phyloP scores from a whole-genome alignment of 2,329 filamentous ascomycete species.

The Clarireedia homoeocarpa region DNA sequence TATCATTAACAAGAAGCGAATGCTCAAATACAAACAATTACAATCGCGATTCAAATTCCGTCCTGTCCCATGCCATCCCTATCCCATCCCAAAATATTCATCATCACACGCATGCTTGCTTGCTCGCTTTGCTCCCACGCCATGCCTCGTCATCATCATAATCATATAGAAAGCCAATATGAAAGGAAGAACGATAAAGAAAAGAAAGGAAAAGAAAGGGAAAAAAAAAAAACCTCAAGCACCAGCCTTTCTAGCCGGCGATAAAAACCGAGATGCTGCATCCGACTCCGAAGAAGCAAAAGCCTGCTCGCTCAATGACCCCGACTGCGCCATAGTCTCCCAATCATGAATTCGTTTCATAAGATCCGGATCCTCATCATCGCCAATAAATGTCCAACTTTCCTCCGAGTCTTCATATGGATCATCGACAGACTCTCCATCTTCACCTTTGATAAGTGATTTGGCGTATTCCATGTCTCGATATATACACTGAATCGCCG shows the following conservation, averaged over 20 bases:
- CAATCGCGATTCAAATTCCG: too few relatives aligned
- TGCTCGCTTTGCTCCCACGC: background rate
- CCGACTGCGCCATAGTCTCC: slow-evolving; percentile 25
- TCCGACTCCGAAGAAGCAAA: slow-evolving; percentile 12
- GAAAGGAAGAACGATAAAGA: too few relatives aligned
- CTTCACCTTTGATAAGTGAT: slow-evolving; percentile 65
- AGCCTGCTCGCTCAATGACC: slow-evolving; percentile 8
- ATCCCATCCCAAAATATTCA: background rate
- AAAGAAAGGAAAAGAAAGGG: too few relatives aligned
- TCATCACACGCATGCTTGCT: background rate
- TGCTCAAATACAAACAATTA: background rate
- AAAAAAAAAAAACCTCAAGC: background rate
- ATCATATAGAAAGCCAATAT: too few relatives aligned
- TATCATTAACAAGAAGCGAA: too few relatives aligned
- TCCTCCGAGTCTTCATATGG: slow-evolving; percentile 60
- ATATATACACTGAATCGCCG: slow-evolving; percentile 86
- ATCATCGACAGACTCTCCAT: slow-evolving; percentile 44
- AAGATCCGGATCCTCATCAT: slow-evolving; percentile 29
- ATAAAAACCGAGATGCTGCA: slow-evolving; percentile 2
- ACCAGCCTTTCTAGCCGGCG: slow-evolving; percentile 3
- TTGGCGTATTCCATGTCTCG: slow-evolving; percentile 90
- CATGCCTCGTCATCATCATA: background rate
- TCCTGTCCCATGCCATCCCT: too few relatives aligned
- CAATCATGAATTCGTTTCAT: slow-evolving; percentile 27
- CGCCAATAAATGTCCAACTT: slow-evolving; percentile 84